Percentiles rank a stretch among this genome's conserved stretches.
These are phyloP conservation scores for Aspergillus kassunensis DNA, from an alignment of 495 filamentous ascomycete species.

Conservation along the genomic window DNA sequence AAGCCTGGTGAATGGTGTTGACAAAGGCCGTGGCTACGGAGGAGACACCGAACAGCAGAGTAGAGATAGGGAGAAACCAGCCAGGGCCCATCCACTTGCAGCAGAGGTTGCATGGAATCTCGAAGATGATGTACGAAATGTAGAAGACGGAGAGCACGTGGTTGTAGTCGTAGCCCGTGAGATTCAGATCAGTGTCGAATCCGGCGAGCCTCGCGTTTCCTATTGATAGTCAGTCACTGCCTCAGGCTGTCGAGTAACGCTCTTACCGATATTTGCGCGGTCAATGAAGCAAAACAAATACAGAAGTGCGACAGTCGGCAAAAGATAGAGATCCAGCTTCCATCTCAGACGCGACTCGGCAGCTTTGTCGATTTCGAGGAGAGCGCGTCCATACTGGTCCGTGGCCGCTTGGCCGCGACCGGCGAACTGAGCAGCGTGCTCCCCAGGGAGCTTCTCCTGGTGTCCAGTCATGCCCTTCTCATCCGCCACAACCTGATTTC, in stretches of 20 bases:
- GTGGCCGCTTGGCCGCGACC: conserved; percentile 57
- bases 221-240: too few relatives aligned
- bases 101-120: conserved; percentile 68
- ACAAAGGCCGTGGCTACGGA: conserved; percentile 48
- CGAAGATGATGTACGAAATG: conserved; percentile 68
- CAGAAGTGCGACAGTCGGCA: conserved; percentile 45
- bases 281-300: conserved; percentile 55
- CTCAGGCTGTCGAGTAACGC: too few relatives aligned
- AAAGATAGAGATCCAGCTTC: conserved; percentile 47
- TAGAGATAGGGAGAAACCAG: conserved; percentile 47
- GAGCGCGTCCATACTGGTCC: conserved; percentile 55
- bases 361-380: conserved; percentile 54
- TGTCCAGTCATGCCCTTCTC: conserved; percentile 20
- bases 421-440: conserved; percentile 24
- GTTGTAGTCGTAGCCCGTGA: conserved; percentile 60
- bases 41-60: conserved; percentile 47
- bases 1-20: conserved; percentile 33
- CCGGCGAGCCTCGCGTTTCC: conserved; percentile 38
- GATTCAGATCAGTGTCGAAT: conserved; percentile 43
- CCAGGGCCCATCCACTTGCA: conserved; percentile 50
- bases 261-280: conserved; percentile 58
- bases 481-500: conserved; percentile 8
- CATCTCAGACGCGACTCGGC: conserved; percentile 51
- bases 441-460: conserved; percentile 2
- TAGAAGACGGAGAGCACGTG: conserved; percentile 65